Evolutionary conservation across 2,329 filamentous ascomycete species (phyloP).

Genomic region (Seiridium unicorne): DNA sequence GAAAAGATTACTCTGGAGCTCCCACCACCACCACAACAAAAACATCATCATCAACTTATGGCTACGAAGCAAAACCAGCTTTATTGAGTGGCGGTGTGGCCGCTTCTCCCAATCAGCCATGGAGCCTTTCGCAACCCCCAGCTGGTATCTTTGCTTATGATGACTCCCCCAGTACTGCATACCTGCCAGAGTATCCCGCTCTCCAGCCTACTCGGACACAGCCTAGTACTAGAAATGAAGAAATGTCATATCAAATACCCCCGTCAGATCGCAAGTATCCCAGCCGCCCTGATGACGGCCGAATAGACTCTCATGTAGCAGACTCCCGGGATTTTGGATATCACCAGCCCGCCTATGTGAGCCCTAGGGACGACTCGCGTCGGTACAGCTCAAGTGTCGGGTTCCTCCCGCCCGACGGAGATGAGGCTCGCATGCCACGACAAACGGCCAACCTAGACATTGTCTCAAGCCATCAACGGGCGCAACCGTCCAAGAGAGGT

Average conservation of each 20-base stretch:
- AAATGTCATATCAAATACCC: constrained; percentile 37
- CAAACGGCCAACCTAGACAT: constrained; percentile 28
- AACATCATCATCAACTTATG: constrained; percentile 12
- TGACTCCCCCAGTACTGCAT: constrained; percentile 22
- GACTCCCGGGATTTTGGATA: background rate
- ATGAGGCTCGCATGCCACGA: constrained; percentile 14
- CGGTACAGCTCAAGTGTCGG: constrained; percentile 16
- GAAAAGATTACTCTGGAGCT: constrained; percentile 24
- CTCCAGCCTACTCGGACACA: constrained; percentile 33
- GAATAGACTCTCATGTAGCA: constrained; percentile 18
- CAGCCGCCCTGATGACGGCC: constrained; percentile 16
- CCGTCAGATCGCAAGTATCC: constrained; percentile 23
- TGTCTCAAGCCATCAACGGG: constrained; percentile 31
- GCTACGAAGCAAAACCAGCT: constrained; percentile 19
- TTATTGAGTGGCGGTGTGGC: constrained; percentile 22
- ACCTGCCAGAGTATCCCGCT: constrained; percentile 33
- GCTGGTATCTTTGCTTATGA: constrained; percentile 27
- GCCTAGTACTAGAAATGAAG: constrained; percentile 31
- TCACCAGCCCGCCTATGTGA: background rate
- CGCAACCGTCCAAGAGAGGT: constrained; percentile 41
- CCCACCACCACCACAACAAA: constrained; percentile 12
- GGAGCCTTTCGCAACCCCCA: constrained; percentile 23
- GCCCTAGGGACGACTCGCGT: constrained; percentile 3
- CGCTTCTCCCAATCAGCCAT: constrained; percentile 18
- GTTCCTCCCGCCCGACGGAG: constrained; percentile 14